Conservation (phyloP, 495 filamentous ascomycete species). For the Paragyromitra xinjiangensis region DNA sequence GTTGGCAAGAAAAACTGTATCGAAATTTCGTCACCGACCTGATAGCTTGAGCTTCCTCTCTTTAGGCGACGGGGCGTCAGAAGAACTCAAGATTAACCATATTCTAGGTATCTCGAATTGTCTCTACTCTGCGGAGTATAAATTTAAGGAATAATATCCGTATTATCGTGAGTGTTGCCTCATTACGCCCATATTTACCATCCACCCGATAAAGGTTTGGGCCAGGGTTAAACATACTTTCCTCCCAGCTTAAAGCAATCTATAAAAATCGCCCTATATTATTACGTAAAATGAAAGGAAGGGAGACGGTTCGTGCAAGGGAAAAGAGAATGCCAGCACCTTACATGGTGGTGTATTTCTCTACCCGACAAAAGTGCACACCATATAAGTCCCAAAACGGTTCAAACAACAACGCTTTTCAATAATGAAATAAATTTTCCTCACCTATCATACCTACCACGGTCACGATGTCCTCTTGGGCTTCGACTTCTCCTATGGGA, state of each 20-base stretch:
- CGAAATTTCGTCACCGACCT: too few species aligned
- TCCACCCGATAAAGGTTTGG: not conserved
- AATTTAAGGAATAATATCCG: too few species aligned
- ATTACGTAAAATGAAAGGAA: not conserved
- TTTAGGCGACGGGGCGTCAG: too few species aligned
- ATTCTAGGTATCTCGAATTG: too few species aligned
- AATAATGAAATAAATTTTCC: not conserved
- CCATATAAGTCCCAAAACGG: not conserved
- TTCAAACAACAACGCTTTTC: not conserved
- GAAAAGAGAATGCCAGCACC: not conserved
- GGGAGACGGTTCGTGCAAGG: not conserved
- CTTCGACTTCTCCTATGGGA: conserved; percentile 52
- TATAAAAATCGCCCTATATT: not conserved
- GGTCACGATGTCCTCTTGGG: conserved; percentile 47
- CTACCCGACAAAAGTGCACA: not conserved
- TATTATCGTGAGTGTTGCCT: too few species aligned
- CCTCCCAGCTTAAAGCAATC: not conserved
- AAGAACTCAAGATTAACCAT: too few species aligned
- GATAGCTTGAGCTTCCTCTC: too few species aligned
- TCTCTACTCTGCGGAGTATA: too few species aligned
- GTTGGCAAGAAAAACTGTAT: too few species aligned
- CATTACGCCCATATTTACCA: too few species aligned
- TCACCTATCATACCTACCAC: conserved; percentile 35
- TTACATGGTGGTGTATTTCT: not conserved
- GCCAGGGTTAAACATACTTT: not conserved